Conservation (phyloP, 352 stramenopile species). For the Phytophthora chlamydospora region DNA sequence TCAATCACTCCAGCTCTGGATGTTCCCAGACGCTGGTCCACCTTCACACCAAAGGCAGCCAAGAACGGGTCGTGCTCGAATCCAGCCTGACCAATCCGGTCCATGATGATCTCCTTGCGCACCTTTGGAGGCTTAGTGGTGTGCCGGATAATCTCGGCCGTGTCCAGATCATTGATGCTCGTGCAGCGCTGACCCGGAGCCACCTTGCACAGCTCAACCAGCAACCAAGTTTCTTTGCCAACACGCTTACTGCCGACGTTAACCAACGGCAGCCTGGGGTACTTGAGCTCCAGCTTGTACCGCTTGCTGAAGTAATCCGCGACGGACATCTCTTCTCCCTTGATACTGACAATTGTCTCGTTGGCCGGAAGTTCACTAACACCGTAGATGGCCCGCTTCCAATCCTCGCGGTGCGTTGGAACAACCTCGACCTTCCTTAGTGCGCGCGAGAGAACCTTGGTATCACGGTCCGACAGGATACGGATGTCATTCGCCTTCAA, state of each 20-base stretch:
- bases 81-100: constrained; percentile 51
- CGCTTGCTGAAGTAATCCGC: constrained; percentile 2
- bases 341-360: constrained; percentile 45
- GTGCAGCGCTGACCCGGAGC: constrained; percentile 47
- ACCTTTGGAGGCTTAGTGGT: constrained; percentile 44
- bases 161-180: constrained; percentile 72
- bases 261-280: constrained; percentile 60
- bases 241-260: constrained; percentile 55
- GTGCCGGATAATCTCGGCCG: constrained; percentile 72
- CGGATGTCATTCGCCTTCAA: constrained; percentile 40
- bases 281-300: constrained; percentile 53
- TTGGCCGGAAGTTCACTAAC: constrained; percentile 43
- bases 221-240: constrained; percentile 48
- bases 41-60: constrained; percentile 50
- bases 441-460: constrained; percentile 24
- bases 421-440: constrained; percentile 47
- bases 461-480: constrained; percentile 32
- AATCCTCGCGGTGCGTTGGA: constrained; percentile 54
- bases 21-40: constrained; percentile 47
- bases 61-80: constrained; percentile 66
- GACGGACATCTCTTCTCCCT: constrained; percentile 46
- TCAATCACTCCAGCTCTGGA: constrained; percentile 47
- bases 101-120: constrained; percentile 41
- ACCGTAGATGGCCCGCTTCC: constrained; percentile 45
- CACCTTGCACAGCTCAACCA: constrained; percentile 51